Evolutionary conservation across 2,329 filamentous ascomycete genomes (phyloP), one percentile per base, ranked within the genome.

Genomic region (Aureobasidium sp.): DNA sequence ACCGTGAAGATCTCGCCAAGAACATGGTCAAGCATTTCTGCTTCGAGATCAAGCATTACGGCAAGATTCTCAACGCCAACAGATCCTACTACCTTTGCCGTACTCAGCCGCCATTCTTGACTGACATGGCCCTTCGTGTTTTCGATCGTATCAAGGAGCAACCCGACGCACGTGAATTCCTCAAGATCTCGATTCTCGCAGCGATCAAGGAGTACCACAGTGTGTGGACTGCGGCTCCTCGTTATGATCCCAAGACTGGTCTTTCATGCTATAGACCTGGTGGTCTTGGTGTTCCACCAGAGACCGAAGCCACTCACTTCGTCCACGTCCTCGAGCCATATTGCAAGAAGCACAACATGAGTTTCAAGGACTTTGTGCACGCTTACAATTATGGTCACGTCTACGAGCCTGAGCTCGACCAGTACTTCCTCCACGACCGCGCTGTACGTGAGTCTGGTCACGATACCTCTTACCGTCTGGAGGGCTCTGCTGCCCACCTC

Each of bases 1-100:
- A 93, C 66, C 84, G 88, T 55, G 83, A 89, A 19, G 83, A 96
- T 63, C 74, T 97, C 53, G 90, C 90, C 60, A 95, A 96, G 74
- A 80, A 85, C 45, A 97, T 98, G 89, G 90, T 97, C 48, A 77
- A 81, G 62, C 95, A 98, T 73, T 97, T 97, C 69, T 94, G 89
- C 69, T 98, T 98, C 75, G 95, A 89, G 72, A 97, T 98, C 70
- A 85, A 90, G 68, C 91, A 98, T 70, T 98, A 98, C 67, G 91
- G 90, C 64, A 98, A 97, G 74, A 95, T 98, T 56, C 80, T 97
- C 60, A 98, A 98, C 70, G 93, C 93, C 48, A 98, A 93, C 54
- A 82, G 93, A 30, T 90, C 90, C 1, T 98, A 98, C 75, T 98
- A 98, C 66, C 82, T 98, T 14, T 86, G 83, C 59, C 85, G 93